Evolutionary conservation across 2,329 filamentous ascomycete species (phyloP), one percentile per base, ranked within the genome.

Genomic region (Diaporthe humulicola): DNA sequence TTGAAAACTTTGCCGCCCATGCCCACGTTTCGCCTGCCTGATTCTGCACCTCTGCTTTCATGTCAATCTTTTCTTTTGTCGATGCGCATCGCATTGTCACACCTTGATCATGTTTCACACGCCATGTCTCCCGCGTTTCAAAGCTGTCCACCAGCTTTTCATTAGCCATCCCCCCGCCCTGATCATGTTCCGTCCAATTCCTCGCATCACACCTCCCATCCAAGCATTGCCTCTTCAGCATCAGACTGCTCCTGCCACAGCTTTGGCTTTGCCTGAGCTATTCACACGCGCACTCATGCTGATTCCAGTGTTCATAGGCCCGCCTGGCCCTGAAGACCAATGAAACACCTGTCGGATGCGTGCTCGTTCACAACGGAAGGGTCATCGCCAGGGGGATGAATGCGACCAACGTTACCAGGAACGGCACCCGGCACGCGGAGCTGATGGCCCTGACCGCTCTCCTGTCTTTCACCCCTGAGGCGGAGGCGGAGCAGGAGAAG

Each of bases 261-360:
- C 17, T 33, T n/a, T 28, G 48, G 36, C 38, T 52, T 25, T 5
- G n/a, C 48, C 48, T 3, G n/a, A 10, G n/a, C 48, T 52, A 14
- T 52, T 14, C 30, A 36, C 30, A 15, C 38, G 28, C 42, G 17
- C 56, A 33, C 22, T 58, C 40, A 56, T 72, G 50, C 77, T 78
- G 64, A 78, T 58, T 14, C 71, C 40, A 50, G 71, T 61, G 70
- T 30, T 17, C 52, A 52, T 73, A 98, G 95, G 97, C 95, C 74
- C 93, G 96, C 80, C 90, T 95, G 78, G 97, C 97, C 30, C 90
- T 99, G 66, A 87, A 87, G 78, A 94, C 91, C 76, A 96, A 98
- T 79, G 97, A 99, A 86, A 98, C 97, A 1, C 97, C 97, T 1
- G 97, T 99, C 28, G 97, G 97, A 66, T 99, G 97, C 84, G 95